Base-by-base conservation (phyloP, 805 yeast genomes). In the Candida orba region DNA sequence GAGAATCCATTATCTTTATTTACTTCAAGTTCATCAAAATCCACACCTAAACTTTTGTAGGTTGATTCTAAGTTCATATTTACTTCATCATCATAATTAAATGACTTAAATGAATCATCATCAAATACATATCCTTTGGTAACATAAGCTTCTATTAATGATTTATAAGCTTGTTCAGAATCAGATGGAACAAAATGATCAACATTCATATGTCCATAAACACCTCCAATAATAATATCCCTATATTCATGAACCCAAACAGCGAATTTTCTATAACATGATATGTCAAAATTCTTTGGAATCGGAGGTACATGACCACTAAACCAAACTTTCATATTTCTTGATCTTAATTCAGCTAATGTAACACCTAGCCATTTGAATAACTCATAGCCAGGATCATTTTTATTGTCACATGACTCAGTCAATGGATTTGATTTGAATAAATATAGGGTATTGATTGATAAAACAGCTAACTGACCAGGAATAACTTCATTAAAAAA, bases 231-330 rank as follows among this genome's bases (percentile, higher is more conserved):
- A 24, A 87, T 83, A 34, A 87, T 75, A 59, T 87, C 96, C 51
- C 95, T 70, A 58, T 82, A 87, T 58, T 86, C 95, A 54, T 85
- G 78, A 31, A 79, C 64, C 95, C 95, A 87, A n/a, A 79, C 71
- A 22, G 84, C 75, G 62, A 79, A 82, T 60, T 86, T 86, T 40
- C 87, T 69, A 51, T 76, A 79, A 57, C 96, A 87, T 36, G 81
- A 70, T 17, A 72, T 67, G 54, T 87, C 95, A 48, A 75, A 78
- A 59, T 87, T 87, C 60, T 86, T 86, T 23, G 79, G 79, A 38
- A 81, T 76, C 5, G 95, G 95, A 4, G 95, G 95, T 14, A 88
- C 95, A 66, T 87, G 96, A 6, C 95, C 95, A 36, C 82, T 69
- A 20, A 87, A 64, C 95, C 95, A 88, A 15, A 84, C 95, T 64